A percentile compares a stretch with the other conserved stretches of the same genome.
Conservation (phyloP, 257 asterid species). For the Salvia rosmarinus region DNA sequence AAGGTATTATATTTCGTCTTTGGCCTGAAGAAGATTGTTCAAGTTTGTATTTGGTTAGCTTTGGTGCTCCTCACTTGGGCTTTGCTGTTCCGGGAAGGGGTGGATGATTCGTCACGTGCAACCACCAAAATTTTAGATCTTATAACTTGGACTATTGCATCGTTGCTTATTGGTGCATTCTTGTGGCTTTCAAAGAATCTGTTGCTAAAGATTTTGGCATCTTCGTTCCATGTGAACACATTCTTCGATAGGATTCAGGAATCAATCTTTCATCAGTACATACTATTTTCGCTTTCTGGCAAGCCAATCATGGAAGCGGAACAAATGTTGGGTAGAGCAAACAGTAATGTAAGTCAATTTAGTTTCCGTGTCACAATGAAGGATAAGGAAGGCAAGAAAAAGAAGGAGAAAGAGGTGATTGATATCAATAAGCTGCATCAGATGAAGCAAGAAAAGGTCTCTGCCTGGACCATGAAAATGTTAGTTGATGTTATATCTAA, state of each 20-base stretch:
- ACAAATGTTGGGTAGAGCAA: slow-evolving; percentile 58
- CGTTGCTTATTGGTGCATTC: slow-evolving; percentile 70
- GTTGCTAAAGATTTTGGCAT: slow-evolving; percentile 79
- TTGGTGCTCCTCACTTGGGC: slow-evolving; percentile 76
- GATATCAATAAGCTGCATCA: slow-evolving; percentile 78
- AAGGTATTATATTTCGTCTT: slow-evolving; percentile 81
- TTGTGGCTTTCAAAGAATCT: slow-evolving; percentile 87
- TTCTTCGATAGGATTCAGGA: slow-evolving; percentile 95
- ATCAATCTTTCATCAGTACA: slow-evolving; percentile 81
- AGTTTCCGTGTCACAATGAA: slow-evolving; percentile 62
- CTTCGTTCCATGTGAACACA: slow-evolving; percentile 81
- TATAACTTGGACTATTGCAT: slow-evolving; percentile 71
- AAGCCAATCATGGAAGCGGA: slow-evolving; percentile 72
- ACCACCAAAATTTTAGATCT: slow-evolving; percentile 51
- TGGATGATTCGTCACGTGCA: slow-evolving; percentile 38
- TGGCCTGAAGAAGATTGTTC: slow-evolving; percentile 77
- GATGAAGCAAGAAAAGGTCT: slow-evolving; percentile 90
- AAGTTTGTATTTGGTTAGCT: slow-evolving; percentile 65
- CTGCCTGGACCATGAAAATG: slow-evolving; percentile 98
- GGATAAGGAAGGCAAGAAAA: slow-evolving; percentile 73
- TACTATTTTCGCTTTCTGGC: slow-evolving; percentile 73
- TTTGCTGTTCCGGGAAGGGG: slow-evolving; percentile 58
- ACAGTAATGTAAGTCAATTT: slow-evolving; percentile 58
- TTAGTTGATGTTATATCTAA: slow-evolving; percentile 76
- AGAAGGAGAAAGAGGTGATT: slow-evolving; percentile 59